Evolutionary conservation across 208 protist species (phyloP).

Genomic region (Trichomonas vaginalis): DNA sequence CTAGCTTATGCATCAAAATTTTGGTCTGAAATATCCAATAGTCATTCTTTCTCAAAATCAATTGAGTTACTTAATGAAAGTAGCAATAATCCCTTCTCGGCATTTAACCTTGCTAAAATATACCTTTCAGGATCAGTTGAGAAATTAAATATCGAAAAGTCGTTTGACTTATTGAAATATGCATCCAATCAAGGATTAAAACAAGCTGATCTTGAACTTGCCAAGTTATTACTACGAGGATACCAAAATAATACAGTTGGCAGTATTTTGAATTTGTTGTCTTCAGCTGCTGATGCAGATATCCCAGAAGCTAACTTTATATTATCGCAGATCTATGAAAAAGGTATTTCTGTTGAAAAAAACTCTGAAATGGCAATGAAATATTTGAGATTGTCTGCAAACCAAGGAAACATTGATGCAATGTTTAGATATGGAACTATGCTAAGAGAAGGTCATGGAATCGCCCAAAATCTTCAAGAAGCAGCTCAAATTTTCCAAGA

Average conservation of each 20-base stretch:
- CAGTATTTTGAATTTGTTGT: background rate
- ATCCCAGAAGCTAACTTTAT: background rate
- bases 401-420: background rate
- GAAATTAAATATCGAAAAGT: background rate
- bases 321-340: background rate
- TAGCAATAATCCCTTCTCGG: background rate
- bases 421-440: background rate
- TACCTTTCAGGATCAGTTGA: background rate
- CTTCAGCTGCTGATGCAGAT: background rate
- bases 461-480: background rate
- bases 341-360: background rate
- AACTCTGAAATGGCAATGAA: background rate
- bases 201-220: background rate
- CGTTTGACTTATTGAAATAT: background rate
- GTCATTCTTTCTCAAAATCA: background rate
- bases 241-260: background rate
- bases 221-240: background rate
- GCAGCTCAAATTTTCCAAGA: background rate
- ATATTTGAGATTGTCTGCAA: background rate
- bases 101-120: background rate
- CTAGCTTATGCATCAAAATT: background rate
- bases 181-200: background rate
- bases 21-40: background rate
- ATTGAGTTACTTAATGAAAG: background rate
- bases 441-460: background rate